These are phyloP conservation scores for Ophiorrhiza pumila DNA, from an alignment of 257 asterid species.

Conservation along the genomic window DNA sequence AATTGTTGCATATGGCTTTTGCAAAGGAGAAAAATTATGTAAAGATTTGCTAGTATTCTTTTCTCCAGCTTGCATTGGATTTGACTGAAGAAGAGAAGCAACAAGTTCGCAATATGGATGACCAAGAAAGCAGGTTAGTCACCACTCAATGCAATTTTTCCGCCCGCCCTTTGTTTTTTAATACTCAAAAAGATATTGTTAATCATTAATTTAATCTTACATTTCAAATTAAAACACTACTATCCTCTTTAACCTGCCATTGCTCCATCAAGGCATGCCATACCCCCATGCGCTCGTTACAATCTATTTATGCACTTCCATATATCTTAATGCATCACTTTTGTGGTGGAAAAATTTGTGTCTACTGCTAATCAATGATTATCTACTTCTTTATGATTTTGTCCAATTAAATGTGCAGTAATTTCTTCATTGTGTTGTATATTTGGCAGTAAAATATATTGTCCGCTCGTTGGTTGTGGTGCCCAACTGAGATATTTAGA, in stretches of 20 bases:
- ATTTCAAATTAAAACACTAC: background rate
- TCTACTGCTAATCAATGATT: background rate
- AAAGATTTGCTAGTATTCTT: too few relatives aligned
- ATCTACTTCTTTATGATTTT: background rate
- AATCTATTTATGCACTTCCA: background rate
- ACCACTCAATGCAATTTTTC: too few relatives aligned
- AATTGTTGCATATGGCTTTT: background rate
- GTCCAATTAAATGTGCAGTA: background rate
- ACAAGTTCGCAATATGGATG: conserved; percentile 45
- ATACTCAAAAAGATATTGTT: too few relatives aligned
- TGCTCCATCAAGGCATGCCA: background rate
- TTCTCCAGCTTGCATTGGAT: conserved; percentile 67
- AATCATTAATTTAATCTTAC: too few relatives aligned
- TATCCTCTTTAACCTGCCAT: background rate
- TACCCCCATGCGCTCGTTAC: too few relatives aligned
- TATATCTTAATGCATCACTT: background rate
- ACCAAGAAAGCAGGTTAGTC: conserved; percentile 54
- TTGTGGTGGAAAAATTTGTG: background rate
- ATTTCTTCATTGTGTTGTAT: background rate
- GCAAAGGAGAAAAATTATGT: too few relatives aligned
- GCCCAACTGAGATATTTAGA: conserved; percentile 59
- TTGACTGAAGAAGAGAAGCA: conserved; percentile 70
- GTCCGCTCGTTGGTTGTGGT: conserved; percentile 91
- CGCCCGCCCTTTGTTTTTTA: too few relatives aligned
- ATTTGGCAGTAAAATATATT: conserved; percentile 46